Evolutionary conservation across 2,329 filamentous ascomycete species (phyloP).

Genomic region (Talaromyces funiculosus): DNA sequence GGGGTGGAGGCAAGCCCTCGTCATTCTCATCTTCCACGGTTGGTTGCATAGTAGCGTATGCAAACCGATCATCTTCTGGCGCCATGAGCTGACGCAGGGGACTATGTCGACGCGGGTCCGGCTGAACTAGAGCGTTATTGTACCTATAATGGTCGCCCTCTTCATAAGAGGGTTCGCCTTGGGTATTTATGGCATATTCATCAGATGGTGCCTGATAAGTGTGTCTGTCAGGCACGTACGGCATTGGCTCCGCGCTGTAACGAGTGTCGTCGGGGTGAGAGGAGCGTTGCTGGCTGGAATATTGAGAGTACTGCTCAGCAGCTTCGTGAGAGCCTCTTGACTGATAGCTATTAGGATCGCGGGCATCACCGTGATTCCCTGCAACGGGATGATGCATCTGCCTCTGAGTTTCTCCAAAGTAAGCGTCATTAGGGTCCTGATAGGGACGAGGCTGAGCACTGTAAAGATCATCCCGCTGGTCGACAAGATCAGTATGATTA

Average conservation of each 20-base stretch:
- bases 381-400: constrained; percentile 1
- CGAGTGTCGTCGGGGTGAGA: not conserved
- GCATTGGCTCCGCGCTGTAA: constrained; percentile 7
- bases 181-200: not conserved
- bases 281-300: not conserved
- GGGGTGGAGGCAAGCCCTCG: constrained; percentile 31
- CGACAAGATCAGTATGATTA: not conserved
- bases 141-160: constrained; percentile 36
- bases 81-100: constrained; percentile 22
- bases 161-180: constrained; percentile 1
- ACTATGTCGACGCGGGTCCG: constrained; percentile 30
- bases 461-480: constrained; percentile 8
- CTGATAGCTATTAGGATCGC: constrained; percentile 2
- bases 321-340: not conserved
- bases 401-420: constrained; percentile 6
- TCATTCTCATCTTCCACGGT: constrained; percentile 44
- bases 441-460: constrained; percentile 1
- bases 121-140: constrained; percentile 39
- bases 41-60: constrained; percentile 43
- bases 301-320: constrained; percentile 3
- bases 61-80: constrained; percentile 28
- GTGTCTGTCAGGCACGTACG: not conserved
- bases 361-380: not conserved
- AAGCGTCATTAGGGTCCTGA: constrained; percentile 1
- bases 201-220: not conserved